A percentile compares a stretch with the other conserved stretches of the same genome.
Evolutionary conservation across 1,284 basidiomycete genomes (phyloP).

Genomic region (Tremellales sp.): DNA sequence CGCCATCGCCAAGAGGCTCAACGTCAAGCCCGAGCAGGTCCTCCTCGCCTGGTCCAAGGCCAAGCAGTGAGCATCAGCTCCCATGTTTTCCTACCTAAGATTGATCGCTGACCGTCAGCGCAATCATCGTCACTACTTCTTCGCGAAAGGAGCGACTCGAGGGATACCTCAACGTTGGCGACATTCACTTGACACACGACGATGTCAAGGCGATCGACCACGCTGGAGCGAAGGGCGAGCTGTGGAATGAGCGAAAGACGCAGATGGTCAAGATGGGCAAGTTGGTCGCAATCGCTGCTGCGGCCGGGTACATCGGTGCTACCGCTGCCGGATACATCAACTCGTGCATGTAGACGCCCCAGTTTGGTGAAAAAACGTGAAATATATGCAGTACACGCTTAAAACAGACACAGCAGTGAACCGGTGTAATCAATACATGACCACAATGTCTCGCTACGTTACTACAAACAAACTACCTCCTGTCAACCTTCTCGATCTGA

Average conservation of each 20-base stretch:
- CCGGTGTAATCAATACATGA: neutral
- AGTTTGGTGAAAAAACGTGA: neutral
- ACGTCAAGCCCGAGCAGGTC: slow-evolving; percentile 61
- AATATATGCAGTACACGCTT: neutral
- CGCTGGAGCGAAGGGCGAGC: slow-evolving; percentile 34
- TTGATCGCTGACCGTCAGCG: slow-evolving; percentile 9
- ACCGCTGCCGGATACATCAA: neutral
- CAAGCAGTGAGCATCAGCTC: slow-evolving; percentile 22
- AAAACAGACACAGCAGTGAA: too few relatives aligned
- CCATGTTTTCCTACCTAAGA: slow-evolving; percentile 53
- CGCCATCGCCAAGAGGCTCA: slow-evolving; percentile 56
- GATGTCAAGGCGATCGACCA: slow-evolving; percentile 43
- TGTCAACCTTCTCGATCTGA: neutral
- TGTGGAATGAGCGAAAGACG: slow-evolving; percentile 12
- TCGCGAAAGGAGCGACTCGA: slow-evolving; percentile 60
- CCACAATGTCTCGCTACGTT: neutral
- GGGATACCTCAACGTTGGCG: slow-evolving; percentile 61
- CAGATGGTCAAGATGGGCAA: slow-evolving; percentile 2
- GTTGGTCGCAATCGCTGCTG: slow-evolving; percentile 4
- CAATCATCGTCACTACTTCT: slow-evolving; percentile 61
- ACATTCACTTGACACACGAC: slow-evolving; percentile 41
- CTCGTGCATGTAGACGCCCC: neutral
- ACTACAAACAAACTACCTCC: neutral
- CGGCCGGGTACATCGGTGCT: slow-evolving; percentile 3
- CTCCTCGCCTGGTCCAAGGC: slow-evolving; percentile 51